Conservation (phyloP, 306 rosid genomes). For the Abrus precatorius region DNA sequence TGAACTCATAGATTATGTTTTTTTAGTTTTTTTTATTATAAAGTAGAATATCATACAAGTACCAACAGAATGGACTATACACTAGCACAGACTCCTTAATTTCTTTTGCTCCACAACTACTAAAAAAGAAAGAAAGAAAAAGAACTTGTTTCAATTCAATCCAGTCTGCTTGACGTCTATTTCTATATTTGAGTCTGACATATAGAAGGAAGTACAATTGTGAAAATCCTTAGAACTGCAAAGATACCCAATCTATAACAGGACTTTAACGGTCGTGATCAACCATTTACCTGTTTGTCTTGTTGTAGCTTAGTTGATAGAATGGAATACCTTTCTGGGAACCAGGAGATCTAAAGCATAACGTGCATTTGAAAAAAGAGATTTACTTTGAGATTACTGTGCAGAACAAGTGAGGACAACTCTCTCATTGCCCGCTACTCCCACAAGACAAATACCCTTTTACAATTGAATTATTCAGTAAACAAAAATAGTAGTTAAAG, state of each 20-base stretch:
- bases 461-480: neutral
- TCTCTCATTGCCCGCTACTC: conserved; percentile 11
- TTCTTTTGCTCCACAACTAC: conserved; percentile 32
- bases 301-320: conserved; percentile 52
- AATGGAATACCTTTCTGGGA: conserved; percentile 58
- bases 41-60: conserved; percentile 34
- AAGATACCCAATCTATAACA: conserved; percentile 56
- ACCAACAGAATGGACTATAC: conserved; percentile 46
- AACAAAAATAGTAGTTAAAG: neutral
- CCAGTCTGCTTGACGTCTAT: conserved; percentile 48
- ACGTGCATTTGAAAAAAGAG: conserved; percentile 18
- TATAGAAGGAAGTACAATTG: conserved; percentile 56
- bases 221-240: conserved; percentile 56
- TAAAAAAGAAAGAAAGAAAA: neutral
- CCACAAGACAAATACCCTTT: neutral
- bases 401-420: conserved; percentile 23
- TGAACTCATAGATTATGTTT: conserved; percentile 44
- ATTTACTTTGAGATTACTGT: conserved; percentile 47
- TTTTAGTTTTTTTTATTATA: neutral
- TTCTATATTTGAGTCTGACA: conserved; percentile 53
- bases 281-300: conserved; percentile 54
- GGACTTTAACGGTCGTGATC: conserved; percentile 64
- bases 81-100: conserved; percentile 22
- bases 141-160: conserved; percentile 36
- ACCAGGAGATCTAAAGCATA: conserved; percentile 52